Conservation (phyloP, 805 yeast species). For the Kuraishia cidri region DNA sequence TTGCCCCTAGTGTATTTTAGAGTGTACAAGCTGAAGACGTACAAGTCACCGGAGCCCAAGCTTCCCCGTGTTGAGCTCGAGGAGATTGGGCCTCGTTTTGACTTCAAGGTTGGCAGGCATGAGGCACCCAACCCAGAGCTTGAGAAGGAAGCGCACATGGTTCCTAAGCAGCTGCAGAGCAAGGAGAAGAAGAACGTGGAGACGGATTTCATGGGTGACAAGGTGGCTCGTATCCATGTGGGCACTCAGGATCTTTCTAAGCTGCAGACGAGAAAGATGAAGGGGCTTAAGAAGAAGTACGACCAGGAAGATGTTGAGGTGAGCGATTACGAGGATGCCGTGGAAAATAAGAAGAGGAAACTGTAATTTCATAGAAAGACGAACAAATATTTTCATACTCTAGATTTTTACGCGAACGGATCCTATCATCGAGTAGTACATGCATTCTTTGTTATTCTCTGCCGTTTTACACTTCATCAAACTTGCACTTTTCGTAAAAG, state of each 20-base stretch:
- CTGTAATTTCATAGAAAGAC: slow-evolving; percentile 1
- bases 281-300: slow-evolving; percentile 83
- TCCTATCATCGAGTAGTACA: too few species aligned
- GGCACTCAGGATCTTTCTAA: slow-evolving; percentile 89
- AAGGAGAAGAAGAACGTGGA: slow-evolving; percentile 84
- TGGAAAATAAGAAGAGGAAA: slow-evolving; percentile 3
- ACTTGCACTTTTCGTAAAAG: slow-evolving; percentile 53
- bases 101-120: slow-evolving; percentile 85
- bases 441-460: too few species aligned
- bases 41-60: slow-evolving; percentile 68
- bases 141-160: slow-evolving; percentile 80
- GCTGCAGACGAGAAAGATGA: slow-evolving; percentile 96
- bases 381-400: too few species aligned
- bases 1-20: slow-evolving; percentile 84
- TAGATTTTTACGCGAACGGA: too few species aligned
- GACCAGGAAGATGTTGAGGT: slow-evolving; percentile 66
- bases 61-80: slow-evolving; percentile 90
- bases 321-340: slow-evolving; percentile 32
- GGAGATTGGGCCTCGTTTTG: slow-evolving; percentile 93
- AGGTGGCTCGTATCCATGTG: slow-evolving; percentile 92
- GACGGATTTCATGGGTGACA: slow-evolving; percentile 88
- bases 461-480: slow-evolving; percentile 10
- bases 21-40: slow-evolving; percentile 81
- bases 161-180: slow-evolving; percentile 74
- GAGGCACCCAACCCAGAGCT: slow-evolving; percentile 77